Evolutionary conservation across 2,329 filamentous ascomycete species (phyloP).

Genomic region (Alternaria atra): DNA sequence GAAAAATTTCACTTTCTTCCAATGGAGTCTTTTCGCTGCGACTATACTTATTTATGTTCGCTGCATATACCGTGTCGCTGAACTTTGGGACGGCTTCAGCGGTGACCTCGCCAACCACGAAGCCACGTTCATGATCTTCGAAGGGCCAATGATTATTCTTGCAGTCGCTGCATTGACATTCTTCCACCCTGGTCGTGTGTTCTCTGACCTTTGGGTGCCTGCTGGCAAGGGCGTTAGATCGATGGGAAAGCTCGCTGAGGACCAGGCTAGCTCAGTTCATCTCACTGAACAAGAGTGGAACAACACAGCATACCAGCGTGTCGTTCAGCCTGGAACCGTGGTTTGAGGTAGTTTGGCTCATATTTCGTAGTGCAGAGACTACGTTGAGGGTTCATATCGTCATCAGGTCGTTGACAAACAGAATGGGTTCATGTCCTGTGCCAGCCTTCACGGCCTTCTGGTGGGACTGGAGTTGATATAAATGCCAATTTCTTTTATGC

Average conservation of each 20-base stretch:
- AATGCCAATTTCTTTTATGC: background rate
- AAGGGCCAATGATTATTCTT: slow-evolving; percentile 60
- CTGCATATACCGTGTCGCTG: slow-evolving; percentile 58
- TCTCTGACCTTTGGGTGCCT: slow-evolving; percentile 16
- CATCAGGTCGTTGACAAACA: background rate
- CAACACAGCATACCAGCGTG: slow-evolving; percentile 24
- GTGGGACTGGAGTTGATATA: background rate
- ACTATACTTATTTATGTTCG: slow-evolving; percentile 57
- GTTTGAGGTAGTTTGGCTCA: background rate
- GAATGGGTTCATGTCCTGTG: background rate
- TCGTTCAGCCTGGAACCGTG: background rate
- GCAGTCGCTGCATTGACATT: slow-evolving; percentile 56
- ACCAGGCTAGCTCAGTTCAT: slow-evolving; percentile 15
- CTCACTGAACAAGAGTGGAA: slow-evolving; percentile 22
- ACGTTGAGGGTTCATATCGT: too few species aligned
- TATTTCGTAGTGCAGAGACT: background rate
- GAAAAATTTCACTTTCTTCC: slow-evolving; percentile 29
- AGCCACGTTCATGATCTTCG: slow-evolving; percentile 60
- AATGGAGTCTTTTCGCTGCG: slow-evolving; percentile 49
- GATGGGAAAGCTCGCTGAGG: slow-evolving; percentile 17
- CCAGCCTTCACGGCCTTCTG: background rate
- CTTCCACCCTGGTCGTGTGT: slow-evolving; percentile 54
- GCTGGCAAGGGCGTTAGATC: slow-evolving; percentile 34
- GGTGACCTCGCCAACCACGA: slow-evolving; percentile 58
- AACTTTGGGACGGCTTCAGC: slow-evolving; percentile 57